phyloP scores from a whole-genome alignment of 768 basidiomycete species.

The Pholiota conissans region DNA sequence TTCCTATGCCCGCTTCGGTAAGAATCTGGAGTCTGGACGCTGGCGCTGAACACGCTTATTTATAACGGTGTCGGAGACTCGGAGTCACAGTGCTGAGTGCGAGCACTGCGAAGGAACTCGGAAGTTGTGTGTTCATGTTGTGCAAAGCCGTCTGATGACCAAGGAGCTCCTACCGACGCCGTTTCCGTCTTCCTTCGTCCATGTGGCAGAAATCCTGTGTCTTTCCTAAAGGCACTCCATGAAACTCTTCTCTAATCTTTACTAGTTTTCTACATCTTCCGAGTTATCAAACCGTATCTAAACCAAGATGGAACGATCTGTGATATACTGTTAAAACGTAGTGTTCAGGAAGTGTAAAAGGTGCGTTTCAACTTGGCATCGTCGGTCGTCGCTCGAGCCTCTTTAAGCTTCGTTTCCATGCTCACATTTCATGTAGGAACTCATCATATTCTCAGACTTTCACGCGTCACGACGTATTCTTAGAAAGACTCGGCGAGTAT shows the following conservation, averaged over 20 bases:
- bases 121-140: background rate
- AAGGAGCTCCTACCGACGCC: background rate
- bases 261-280: background rate
- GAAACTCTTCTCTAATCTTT: too few species aligned
- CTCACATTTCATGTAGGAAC: background rate
- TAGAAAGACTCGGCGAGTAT: background rate
- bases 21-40: too few species aligned
- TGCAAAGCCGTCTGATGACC: background rate
- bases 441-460: background rate
- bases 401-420: too few species aligned
- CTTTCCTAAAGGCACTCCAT: too few species aligned
- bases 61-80: too few species aligned
- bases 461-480: background rate
- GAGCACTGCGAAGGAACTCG: too few species aligned
- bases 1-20: too few species aligned
- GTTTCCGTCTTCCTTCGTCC: background rate
- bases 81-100: too few species aligned
- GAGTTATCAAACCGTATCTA: background rate
- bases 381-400: background rate
- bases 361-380: background rate
- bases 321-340: background rate
- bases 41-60: too few species aligned
- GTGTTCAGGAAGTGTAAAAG: background rate
- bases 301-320: too few species aligned
- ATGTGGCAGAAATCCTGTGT: too few species aligned